Conservation (phyloP, 352 stramenopile genomes). For the Thalassiosira mediterranea region DNA sequence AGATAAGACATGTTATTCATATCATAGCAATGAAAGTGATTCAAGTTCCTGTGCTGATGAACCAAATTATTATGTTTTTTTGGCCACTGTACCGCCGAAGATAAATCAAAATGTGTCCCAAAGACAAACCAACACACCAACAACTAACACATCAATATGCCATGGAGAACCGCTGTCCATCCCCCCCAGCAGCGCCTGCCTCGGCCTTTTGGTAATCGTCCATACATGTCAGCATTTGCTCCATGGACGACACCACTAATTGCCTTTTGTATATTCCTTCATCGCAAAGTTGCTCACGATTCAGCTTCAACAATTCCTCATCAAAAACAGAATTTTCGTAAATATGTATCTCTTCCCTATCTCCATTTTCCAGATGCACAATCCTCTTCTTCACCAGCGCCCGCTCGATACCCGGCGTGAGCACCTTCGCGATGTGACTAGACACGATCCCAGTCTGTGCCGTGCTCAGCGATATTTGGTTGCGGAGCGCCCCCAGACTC, state of each 20-base stretch:
- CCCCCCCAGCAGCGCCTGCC: conserved; percentile 16
- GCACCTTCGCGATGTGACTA: conserved; percentile 35
- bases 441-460: conserved; percentile 36
- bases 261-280: conserved; percentile 43
- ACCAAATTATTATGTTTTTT: too few species aligned
- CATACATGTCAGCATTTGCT: conserved; percentile 44
- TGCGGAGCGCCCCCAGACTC: conserved; percentile 36
- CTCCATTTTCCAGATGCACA: conserved; percentile 9
- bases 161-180: conserved; percentile 36
- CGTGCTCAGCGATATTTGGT: conserved; percentile 46
- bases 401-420: conserved; percentile 28
- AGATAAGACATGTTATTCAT: too few species aligned
- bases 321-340: conserved; percentile 39
- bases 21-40: too few species aligned
- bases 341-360: conserved; percentile 26
- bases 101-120: too few species aligned
- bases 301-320: conserved; percentile 40
- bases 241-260: conserved; percentile 31
- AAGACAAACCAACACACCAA: too few species aligned
- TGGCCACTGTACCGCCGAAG: too few species aligned
- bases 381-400: conserved; percentile 40
- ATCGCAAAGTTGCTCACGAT: conserved; percentile 36
- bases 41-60: too few species aligned
- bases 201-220: conserved; percentile 47
- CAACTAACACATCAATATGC: conserved; percentile 48